phyloP scores from a whole-genome alignment of 306 rosid genomes.

The Acacia melanoxylon region DNA sequence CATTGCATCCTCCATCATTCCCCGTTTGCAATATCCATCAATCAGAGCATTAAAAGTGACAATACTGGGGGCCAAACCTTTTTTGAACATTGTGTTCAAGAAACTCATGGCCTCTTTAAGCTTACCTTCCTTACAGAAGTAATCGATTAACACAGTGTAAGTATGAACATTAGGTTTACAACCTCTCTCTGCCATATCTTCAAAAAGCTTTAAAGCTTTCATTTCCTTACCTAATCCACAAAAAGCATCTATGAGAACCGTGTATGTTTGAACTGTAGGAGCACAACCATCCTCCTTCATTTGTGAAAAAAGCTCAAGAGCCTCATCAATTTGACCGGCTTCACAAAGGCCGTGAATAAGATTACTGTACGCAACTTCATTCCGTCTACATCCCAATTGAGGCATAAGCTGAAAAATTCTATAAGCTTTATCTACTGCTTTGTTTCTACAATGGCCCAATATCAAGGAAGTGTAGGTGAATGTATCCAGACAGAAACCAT shows the following conservation, averaged over 20 bases:
- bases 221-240: slow-evolving; percentile 51
- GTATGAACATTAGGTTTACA: slow-evolving; percentile 74
- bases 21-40: slow-evolving; percentile 67
- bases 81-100: slow-evolving; percentile 59
- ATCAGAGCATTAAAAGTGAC: slow-evolving; percentile 74
- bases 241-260: slow-evolving; percentile 53
- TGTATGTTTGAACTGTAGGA: slow-evolving; percentile 63
- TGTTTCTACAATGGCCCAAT: slow-evolving; percentile 72
- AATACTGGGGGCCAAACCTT: slow-evolving; percentile 55
- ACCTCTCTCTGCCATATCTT: slow-evolving; percentile 62
- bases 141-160: slow-evolving; percentile 61
- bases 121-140: slow-evolving; percentile 59
- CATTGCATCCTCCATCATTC: slow-evolving; percentile 58
- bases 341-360: slow-evolving; percentile 75
- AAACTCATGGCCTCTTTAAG: slow-evolving; percentile 53
- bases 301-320: slow-evolving; percentile 54
- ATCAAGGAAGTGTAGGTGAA: slow-evolving; percentile 75
- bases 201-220: slow-evolving; percentile 53
- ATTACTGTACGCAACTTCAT: slow-evolving; percentile 59
- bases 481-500: slow-evolving; percentile 58
- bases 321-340: slow-evolving; percentile 46
- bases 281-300: slow-evolving; percentile 66
- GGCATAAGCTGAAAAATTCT: slow-evolving; percentile 56
- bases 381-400: slow-evolving; percentile 51
- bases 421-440: slow-evolving; percentile 49